Evolutionary conservation across 768 basidiomycete genomes (phyloP), one percentile per base, ranked within the genome.

Genomic region (Naganishia onofrii): DNA sequence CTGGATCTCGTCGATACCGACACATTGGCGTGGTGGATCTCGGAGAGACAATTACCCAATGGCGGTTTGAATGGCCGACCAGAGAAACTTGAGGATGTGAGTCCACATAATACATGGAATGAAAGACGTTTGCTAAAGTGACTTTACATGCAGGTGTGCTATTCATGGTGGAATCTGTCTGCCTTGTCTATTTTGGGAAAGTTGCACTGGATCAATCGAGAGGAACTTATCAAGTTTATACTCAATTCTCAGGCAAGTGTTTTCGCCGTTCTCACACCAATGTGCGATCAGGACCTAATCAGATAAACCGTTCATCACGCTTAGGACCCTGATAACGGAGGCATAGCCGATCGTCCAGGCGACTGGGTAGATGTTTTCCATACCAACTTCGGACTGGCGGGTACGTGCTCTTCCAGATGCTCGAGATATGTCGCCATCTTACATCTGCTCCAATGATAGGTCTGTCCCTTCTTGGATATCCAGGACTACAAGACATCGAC

Each of bases 331-430:
- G 94, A 98, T 73, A 86, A 84, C 6, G 96, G 96, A 3, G 96
- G 96, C 0, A 96, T 98, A 31, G 89, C 93, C 0, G 96, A 99
- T 80, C 83, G 96, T 53, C 91, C 92, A 0, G 93, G 91, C 0
- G 88, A 99, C 79, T 89, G 93, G 86, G 88, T 88, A 1, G 96
- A 99, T 76, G 94, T 99, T n/a, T 99, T 96, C 81, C 95, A 99
- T 76, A 98, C 95, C 0, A 80, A 85, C 13, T 99, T 99, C 73
- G 96, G 96, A 0, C 82, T 97, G 1, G 92, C 93, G 71, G 93
- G 92, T 85, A 36, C 44, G 78, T 72, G 42, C 23, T 6, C 26
- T 67, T 51, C 3, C n/a, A 53, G 48, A 42, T 36, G 23, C 23
- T 32, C 15, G 7, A 28, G 1, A 12, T 44, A 15, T 21, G 6